Base-by-base conservation (phyloP, 1,139 yeast genomes). In the Candida sanyaensis region DNA sequence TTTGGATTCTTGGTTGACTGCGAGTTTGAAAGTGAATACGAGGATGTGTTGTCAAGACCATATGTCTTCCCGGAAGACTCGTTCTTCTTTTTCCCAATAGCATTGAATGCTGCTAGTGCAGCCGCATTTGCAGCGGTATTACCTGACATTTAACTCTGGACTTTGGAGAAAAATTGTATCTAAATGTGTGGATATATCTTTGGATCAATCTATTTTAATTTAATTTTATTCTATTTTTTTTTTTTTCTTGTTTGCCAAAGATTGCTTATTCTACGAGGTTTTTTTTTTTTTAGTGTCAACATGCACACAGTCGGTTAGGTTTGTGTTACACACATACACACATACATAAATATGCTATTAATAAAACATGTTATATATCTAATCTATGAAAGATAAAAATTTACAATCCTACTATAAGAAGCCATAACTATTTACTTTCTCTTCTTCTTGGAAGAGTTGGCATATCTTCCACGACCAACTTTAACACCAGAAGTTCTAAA, bases 381-480 rank as follows among this genome's bases (percentile, higher is more conserved):
- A 17, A 17, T 17, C 21, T 17, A 17, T 17, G 21, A 17, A 17
- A 17, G 21, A 17, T 17, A 17, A 17, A 17, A 17, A 17, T 17
- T 17, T 17, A 17, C 21, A 17, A 17, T 17, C 21, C 21, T 17
- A 17, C 21, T 17, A 17, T 17, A 17, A 17, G 10, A 29, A 29
- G 27, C 5, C 40, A 39, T 24, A 28, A n/a, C 17, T 24, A 28
- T 29, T 41, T 57, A 65, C 62, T 63, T 65, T 50, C 71, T 67
- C 72, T 68, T 69, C 23, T 75, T 63, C 70, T 72, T 66, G 8
- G 80, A 73, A 24, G 90, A 78, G 62, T 93, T 93, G 40, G 86
- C 95, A 61, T 78, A 80, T 59, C 96, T 78, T 6, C 97, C 96
- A 50, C 81, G 78, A 5, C 97, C 97, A 21, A 93, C 89, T 50